Conservation (phyloP, 345 rosid species). For the Capsella bursapastoris region DNA sequence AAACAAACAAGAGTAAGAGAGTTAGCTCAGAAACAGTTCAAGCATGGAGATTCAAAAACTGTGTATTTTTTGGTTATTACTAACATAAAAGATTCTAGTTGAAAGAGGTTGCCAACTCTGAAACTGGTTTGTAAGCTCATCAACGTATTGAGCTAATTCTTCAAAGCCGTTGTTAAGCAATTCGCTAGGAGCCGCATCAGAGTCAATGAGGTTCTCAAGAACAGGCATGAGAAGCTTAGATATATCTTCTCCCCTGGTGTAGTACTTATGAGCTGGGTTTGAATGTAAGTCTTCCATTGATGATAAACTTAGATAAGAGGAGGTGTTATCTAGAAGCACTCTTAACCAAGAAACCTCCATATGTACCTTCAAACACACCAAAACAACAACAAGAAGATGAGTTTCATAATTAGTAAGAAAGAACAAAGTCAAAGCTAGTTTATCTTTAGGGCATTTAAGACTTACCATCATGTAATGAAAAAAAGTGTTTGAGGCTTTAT, state of each 20-base stretch:
- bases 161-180: constrained; percentile 62
- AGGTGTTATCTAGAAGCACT: constrained; percentile 63
- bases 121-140: constrained; percentile 65
- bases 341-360: constrained; percentile 85
- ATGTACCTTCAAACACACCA: constrained; percentile 47
- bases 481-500: too few relatives aligned
- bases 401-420: neutral
- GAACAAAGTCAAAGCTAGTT: neutral
- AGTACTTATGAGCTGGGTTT: constrained; percentile 68
- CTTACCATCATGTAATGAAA: constrained; percentile 7
- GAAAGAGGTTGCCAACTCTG: constrained; percentile 70
- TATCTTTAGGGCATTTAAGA: neutral
- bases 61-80: constrained; percentile 32
- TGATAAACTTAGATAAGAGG: constrained; percentile 62
- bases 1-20: constrained; percentile 26
- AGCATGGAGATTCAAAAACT: neutral
- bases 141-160: constrained; percentile 68
- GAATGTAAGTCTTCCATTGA: constrained; percentile 52
- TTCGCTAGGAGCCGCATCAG: constrained; percentile 63
- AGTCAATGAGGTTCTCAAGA: constrained; percentile 66
- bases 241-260: constrained; percentile 70
- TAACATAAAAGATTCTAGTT: constrained; percentile 82
- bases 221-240: constrained; percentile 78
- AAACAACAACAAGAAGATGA: neutral
- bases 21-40: neutral